Base-by-base conservation (phyloP, 768 basidiomycete species). In the Dictyophora rubrovolvata region DNA sequence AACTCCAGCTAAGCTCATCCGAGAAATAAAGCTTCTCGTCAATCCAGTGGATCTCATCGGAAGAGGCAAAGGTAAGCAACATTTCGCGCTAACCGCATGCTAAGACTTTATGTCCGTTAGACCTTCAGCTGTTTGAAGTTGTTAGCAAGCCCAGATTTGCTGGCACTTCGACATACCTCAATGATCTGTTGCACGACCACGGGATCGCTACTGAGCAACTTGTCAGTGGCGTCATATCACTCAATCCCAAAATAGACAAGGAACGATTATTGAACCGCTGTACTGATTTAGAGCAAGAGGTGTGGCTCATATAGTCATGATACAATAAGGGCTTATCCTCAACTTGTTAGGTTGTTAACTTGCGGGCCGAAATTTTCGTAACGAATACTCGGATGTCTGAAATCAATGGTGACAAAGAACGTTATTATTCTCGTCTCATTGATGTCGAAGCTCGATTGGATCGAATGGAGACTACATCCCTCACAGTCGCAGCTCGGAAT, bases 381-480 rank as follows among this genome's bases (percentile, higher is more conserved):
- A 71, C 81, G 59, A 76, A 74, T 52, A 69, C 73, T 47, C 73
- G 75, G 64, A 69, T 88, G 47, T 69, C 74, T 53, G 81, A 85
- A 55, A 73, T 72, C 0, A 73, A 81, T 63, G 66, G 70, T 23
- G 75, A 79, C 63, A 78, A 73, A 56, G 76, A 80, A 28, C 70
- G 69, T 63, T 80, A 77, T 62, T 75, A 76, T 59, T 72, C 75
- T 37, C 75, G 79, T 20, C 80, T 89, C 33, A 66, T 77, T 16
- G 70, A 71, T 6, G 77, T 82, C 1, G 83, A 89, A 69, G 82
- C 73, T 59, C 83, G 83, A 21, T 70, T 80, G 46, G 87, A 87
- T 61, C 77, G 87, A 56, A 65, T 79, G 23, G 76, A 73, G 61
- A 86, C 72, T 53, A 65, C 65, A 22, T 63, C 65, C 47, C 62